Evolutionary conservation across 306 rosid species (phyloP).

Genomic region (Gleditsia sinensis): DNA sequence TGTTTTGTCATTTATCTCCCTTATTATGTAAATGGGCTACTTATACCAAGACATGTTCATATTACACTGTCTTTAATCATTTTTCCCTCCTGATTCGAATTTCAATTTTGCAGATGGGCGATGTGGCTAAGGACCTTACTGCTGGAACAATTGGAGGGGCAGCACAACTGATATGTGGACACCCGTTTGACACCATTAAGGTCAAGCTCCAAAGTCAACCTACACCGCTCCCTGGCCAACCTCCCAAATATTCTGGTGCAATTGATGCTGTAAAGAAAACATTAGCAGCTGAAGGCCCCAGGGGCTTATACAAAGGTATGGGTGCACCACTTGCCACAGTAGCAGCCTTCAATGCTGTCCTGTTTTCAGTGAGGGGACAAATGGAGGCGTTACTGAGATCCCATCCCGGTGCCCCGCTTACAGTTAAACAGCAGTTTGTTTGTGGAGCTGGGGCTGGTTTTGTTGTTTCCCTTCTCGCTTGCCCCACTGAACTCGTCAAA

Average conservation of each 20-base stretch:
- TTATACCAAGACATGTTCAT: not conserved
- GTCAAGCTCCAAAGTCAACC: conserved; percentile 99
- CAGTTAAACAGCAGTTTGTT: conserved; percentile 70
- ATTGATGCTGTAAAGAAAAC: conserved; percentile 96
- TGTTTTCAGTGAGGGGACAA: conserved; percentile 89
- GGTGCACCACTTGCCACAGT: conserved; percentile 99
- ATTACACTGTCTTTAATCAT: conserved; percentile 2
- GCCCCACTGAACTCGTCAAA: conserved; percentile 94
- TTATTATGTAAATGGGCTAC: conserved; percentile 13
- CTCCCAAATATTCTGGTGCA: conserved; percentile 77
- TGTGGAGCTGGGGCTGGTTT: conserved; percentile 95
- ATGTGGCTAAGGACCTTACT: conserved; percentile 86
- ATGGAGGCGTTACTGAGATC: conserved; percentile 77
- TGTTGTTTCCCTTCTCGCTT: conserved; percentile 90
- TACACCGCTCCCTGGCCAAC: conserved; percentile 80
- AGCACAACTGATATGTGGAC: conserved; percentile 86
- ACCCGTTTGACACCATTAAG: conserved; percentile 97
- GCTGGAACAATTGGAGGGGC: conserved; percentile 95
- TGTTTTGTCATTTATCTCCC: not conserved
- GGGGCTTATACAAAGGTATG: conserved; percentile 98
- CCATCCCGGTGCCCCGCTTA: conserved; percentile 72
- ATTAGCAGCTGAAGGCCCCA: conserved; percentile 83
- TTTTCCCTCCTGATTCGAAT: conserved; percentile 9
- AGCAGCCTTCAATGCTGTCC: conserved; percentile 93
- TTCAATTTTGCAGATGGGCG: conserved; percentile 69